Percentiles rank a stretch among this genome's conserved stretches.
These are phyloP conservation scores for Tolypocladium album DNA, from an alignment of 2,329 filamentous ascomycete genomes.

Conservation along the genomic window DNA sequence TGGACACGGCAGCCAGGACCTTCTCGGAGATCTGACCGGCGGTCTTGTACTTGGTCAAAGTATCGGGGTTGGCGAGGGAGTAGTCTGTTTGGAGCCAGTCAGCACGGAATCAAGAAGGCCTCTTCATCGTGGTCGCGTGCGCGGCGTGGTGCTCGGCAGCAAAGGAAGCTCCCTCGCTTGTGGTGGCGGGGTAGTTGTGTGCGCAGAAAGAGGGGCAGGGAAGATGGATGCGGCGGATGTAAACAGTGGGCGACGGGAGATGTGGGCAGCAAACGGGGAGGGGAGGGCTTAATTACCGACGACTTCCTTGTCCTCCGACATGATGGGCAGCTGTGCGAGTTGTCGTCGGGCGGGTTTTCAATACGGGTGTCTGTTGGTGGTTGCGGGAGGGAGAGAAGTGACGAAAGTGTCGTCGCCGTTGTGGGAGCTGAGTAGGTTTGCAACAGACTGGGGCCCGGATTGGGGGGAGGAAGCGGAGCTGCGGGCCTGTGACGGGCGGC, in stretches of 20 bases:
- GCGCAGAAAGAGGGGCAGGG: constrained; percentile 13
- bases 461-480: not conserved
- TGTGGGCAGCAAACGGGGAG: not conserved
- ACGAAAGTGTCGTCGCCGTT: not conserved
- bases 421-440: not conserved
- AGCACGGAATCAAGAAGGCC: not conserved
- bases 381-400: not conserved
- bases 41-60: constrained; percentile 98
- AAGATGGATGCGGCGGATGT: not conserved
- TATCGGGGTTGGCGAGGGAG: constrained; percentile 83
- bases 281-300: constrained; percentile 25
- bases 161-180: not conserved
- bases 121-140: not conserved
- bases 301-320: constrained; percentile 34
- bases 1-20: constrained; percentile 75
- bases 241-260: not conserved
- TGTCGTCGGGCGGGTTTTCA: not conserved
- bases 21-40: constrained; percentile 92
- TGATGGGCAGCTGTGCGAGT: constrained; percentile 19
- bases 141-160: not conserved
- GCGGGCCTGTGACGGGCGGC: not conserved
- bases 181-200: constrained; percentile 9
- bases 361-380: not conserved
- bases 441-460: not conserved
- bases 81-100: constrained; percentile 49